These are phyloP conservation scores for Pyrenophora teres DNA, from an alignment of 2,329 filamentous ascomycete genomes.

Conservation along the genomic window DNA sequence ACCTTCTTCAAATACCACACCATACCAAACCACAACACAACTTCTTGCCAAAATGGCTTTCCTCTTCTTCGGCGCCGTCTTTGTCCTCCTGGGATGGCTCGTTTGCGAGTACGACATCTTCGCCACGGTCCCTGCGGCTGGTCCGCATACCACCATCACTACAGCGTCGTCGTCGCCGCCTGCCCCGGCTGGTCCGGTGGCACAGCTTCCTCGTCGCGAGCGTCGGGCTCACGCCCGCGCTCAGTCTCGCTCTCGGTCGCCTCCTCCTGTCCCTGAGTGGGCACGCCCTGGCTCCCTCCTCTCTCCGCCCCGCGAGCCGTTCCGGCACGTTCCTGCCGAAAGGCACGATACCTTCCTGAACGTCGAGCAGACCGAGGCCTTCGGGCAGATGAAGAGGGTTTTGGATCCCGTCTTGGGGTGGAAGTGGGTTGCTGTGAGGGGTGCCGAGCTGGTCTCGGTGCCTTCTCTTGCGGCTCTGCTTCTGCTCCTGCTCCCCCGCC, in stretches of 20 bases:
- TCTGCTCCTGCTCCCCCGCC: background rate
- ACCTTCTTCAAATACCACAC: background rate
- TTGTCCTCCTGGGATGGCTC: slow-evolving; percentile 6
- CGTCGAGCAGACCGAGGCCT: background rate
- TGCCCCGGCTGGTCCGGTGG: slow-evolving; percentile 1
- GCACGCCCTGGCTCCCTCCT: slow-evolving; percentile 1
- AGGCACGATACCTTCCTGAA: slow-evolving; percentile 7
- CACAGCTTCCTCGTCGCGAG: slow-evolving; percentile 1
- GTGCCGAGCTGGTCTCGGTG: background rate
- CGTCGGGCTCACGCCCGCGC: slow-evolving; percentile 4
- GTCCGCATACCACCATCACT: background rate
- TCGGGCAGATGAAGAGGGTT: slow-evolving; percentile 6
- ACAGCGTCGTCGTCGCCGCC: background rate
- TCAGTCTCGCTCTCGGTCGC: background rate
- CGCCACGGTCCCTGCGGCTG: slow-evolving; percentile 1
- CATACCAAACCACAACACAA: background rate
- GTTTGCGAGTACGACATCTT: slow-evolving; percentile 7
- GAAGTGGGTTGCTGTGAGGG: slow-evolving; percentile 2
- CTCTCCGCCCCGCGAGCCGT: background rate
- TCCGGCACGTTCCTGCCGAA: background rate
- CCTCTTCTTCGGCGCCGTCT: slow-evolving; percentile 8
- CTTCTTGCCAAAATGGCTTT: slow-evolving; percentile 4
- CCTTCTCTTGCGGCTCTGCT: background rate
- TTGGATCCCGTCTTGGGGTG: slow-evolving; percentile 5
- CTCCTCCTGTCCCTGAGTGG: background rate